A percentile compares a stretch with the other conserved stretches of the same genome.
Conservation (phyloP, 116 monocot genomes). For the Phalaenopsis hybrid region DNA sequence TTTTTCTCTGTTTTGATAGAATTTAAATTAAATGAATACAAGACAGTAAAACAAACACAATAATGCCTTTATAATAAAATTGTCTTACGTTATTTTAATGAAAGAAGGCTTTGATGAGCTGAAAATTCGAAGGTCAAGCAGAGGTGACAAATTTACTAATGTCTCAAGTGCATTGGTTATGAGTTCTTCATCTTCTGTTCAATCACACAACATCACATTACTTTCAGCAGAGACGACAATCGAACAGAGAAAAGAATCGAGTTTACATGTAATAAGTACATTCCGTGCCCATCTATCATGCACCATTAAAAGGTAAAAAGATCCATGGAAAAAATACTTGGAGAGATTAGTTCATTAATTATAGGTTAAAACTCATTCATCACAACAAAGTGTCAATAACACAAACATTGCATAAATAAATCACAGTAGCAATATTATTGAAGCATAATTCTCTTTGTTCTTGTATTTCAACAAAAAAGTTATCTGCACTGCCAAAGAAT, state of each 20-base stretch:
- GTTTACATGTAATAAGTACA: not conserved
- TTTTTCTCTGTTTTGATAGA: conserved; percentile 52
- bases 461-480: not conserved
- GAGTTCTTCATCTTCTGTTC: conserved; percentile 92
- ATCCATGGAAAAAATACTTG: not conserved
- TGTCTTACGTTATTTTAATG: conserved; percentile 82
- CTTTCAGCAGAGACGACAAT: not conserved
- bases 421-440: not conserved
- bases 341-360: not conserved
- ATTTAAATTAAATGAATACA: conserved; percentile 1
- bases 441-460: not conserved
- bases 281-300: not conserved
- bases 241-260: not conserved
- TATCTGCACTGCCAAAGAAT: not conserved
- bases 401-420: conserved; percentile 1
- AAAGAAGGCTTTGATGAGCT: conserved; percentile 92
- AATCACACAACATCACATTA: conserved; percentile 2
- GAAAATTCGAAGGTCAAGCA: conserved; percentile 90
- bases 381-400: not conserved
- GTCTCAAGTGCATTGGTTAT: conserved; percentile 95
- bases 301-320: not conserved
- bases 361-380: not conserved
- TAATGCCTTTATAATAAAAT: not conserved
- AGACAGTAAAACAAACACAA: not conserved
- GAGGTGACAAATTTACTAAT: conserved; percentile 80